Evolutionary conservation across 257 asterid species (phyloP).

Genomic region (Capsicum baccatum): DNA sequence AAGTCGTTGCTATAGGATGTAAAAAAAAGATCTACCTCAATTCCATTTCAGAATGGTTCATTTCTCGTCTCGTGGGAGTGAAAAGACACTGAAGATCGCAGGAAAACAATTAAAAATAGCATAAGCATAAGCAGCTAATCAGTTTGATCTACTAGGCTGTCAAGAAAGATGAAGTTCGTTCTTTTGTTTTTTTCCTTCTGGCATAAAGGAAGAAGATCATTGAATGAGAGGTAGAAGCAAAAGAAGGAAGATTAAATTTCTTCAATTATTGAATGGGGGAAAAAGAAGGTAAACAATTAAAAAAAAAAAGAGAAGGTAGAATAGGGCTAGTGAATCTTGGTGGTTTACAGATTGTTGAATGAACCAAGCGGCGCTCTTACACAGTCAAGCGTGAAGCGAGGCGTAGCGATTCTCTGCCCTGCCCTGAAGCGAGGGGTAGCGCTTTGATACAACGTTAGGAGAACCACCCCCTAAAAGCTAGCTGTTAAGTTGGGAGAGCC

Average conservation of each 20-base stretch:
- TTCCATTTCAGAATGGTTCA: not conserved
- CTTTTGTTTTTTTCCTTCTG: not conserved
- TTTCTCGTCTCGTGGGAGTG: not conserved
- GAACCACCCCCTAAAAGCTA: too few relatives aligned
- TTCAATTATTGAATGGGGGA: not conserved
- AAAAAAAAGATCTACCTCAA: not conserved
- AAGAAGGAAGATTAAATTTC: not conserved
- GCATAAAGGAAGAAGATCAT: not conserved
- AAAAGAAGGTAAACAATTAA: not conserved
- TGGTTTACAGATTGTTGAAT: too few relatives aligned
- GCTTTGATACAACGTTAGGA: too few relatives aligned
- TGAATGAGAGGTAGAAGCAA: constrained; percentile 22
- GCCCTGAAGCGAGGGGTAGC: too few relatives aligned
- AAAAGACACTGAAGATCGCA: not conserved
- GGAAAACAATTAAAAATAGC: not conserved
- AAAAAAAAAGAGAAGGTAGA: not conserved
- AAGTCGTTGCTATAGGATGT: not conserved
- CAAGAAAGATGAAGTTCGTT: constrained; percentile 5
- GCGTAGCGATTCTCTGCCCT: too few relatives aligned
- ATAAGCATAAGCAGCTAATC: constrained; percentile 13
- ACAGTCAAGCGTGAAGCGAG: too few relatives aligned
- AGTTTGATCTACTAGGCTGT: not conserved
- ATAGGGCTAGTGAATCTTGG: not conserved
- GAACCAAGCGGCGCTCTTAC: too few relatives aligned
- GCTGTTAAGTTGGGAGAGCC: too few relatives aligned